phyloP scores from a whole-genome alignment of 2,329 filamentous ascomycete genomes.

The Helotiales sp. region DNA sequence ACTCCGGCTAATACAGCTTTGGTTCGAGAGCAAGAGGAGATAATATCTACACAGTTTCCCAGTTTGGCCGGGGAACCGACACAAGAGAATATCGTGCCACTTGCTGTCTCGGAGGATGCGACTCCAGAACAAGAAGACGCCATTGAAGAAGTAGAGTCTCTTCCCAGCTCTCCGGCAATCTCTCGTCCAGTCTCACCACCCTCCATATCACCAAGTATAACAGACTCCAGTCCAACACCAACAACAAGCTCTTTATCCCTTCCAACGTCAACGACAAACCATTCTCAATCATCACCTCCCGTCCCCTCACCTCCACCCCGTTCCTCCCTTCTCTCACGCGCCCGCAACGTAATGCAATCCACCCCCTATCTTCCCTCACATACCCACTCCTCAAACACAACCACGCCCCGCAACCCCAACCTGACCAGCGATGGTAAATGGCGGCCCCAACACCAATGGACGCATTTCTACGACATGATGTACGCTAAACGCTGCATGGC shows the following conservation, averaged over 20 bases:
- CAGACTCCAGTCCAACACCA: not conserved
- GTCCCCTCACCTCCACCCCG: not conserved
- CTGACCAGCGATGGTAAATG: conserved; percentile 49
- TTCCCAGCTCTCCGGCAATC: not conserved
- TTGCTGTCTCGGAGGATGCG: not conserved
- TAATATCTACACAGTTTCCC: conserved; percentile 26
- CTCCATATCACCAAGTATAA: not conserved
- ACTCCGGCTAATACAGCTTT: conserved; percentile 16
- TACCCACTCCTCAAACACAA: conserved; percentile 4
- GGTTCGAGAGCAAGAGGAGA: conserved; percentile 27
- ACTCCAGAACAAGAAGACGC: not conserved
- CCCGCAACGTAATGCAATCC: conserved; percentile 9
- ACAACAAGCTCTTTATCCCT: not conserved
- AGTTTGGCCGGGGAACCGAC: conserved; percentile 13
- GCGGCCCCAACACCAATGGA: conserved; percentile 56
- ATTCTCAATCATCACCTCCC: not conserved
- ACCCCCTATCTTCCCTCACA: not conserved
- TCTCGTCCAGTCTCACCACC: not conserved
- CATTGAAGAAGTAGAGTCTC: conserved; percentile 12
- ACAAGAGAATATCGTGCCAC: not conserved
- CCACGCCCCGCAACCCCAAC: conserved; percentile 23
- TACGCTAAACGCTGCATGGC: conserved; percentile 62
- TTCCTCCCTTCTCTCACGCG: conserved; percentile 8
- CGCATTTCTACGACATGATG: conserved; percentile 54
- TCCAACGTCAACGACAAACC: not conserved